These are phyloP conservation scores for Sarocladium strictum DNA, from an alignment of 2,329 filamentous ascomycete genomes.

Conservation along the genomic window DNA sequence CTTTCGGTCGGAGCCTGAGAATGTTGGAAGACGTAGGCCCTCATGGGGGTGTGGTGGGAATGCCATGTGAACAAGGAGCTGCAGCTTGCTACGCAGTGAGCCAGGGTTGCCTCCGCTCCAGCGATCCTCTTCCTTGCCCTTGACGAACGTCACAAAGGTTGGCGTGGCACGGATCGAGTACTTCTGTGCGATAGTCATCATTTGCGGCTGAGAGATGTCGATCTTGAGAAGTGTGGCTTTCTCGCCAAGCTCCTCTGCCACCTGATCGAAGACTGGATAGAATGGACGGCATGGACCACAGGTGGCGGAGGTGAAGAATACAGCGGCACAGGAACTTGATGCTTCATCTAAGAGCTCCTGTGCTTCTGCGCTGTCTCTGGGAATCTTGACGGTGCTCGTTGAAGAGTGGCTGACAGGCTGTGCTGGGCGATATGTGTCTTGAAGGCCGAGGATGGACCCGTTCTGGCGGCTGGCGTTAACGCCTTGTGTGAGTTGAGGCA, in stretches of 20 bases:
- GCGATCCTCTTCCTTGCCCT: conserved; percentile 66
- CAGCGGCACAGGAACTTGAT: conserved; percentile 62
- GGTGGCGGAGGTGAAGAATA: conserved; percentile 90
- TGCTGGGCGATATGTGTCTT: conserved; percentile 24
- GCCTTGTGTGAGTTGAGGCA: conserved; percentile 58
- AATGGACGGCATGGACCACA: conserved; percentile 79
- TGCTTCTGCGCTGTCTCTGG: conserved; percentile 19
- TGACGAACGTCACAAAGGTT: conserved; percentile 81
- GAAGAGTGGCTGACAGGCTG: conserved; percentile 16
- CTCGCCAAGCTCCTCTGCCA: conserved; percentile 66
- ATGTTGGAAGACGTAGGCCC: conserved; percentile 61
- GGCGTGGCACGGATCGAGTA: conserved; percentile 74
- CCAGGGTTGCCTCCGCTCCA: conserved; percentile 74
- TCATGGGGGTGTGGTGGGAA: conserved; percentile 72
- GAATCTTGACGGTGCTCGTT: conserved; percentile 43
- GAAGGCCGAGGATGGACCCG: conserved; percentile 48
- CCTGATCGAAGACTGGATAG: conserved; percentile 74
- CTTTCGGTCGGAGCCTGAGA: conserved; percentile 57
- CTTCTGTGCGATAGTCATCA: conserved; percentile 55
- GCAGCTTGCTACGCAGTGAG: conserved; percentile 64
- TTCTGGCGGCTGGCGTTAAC: conserved; percentile 43
- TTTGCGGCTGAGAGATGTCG: conserved; percentile 62
- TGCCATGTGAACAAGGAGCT: conserved; percentile 68
- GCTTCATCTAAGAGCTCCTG: conserved; percentile 45
- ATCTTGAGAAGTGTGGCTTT: conserved; percentile 75